A percentile compares a stretch with the other conserved stretches of the same genome.
phyloP scores from a whole-genome alignment of 202 grass and related monocot species.

The Hordeum pubiflorum region DNA sequence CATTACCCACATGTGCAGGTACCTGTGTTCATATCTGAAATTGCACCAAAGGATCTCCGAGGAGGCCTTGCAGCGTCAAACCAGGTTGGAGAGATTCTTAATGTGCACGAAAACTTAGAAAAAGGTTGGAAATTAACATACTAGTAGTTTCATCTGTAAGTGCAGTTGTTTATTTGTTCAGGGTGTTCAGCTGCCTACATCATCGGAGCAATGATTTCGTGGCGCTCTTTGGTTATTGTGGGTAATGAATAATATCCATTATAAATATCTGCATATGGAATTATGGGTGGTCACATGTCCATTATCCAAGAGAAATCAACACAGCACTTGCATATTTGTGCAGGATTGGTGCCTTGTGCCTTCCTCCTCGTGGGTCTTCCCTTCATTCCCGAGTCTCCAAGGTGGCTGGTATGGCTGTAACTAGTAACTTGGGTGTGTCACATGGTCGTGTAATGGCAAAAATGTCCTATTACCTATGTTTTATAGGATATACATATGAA shows the following conservation, averaged over 20 bases:
- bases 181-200: slow-evolving; percentile 59
- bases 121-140: neutral
- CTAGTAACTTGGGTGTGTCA: neutral
- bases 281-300: neutral
- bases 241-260: slow-evolving; percentile 25
- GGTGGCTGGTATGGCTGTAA: slow-evolving; percentile 58
- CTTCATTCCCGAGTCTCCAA: slow-evolving; percentile 78
- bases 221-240: slow-evolving; percentile 58
- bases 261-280: neutral
- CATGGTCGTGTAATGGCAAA: neutral
- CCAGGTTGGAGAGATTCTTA: slow-evolving; percentile 35
- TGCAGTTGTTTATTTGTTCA: slow-evolving; percentile 56
- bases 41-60: slow-evolving; percentile 62
- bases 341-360: slow-evolving; percentile 60
- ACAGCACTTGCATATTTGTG: neutral
- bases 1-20: slow-evolving; percentile 32
- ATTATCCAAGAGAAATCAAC: slow-evolving; percentile 1
- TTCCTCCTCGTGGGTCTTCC: slow-evolving; percentile 53
- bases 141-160: neutral
- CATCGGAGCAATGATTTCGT: slow-evolving; percentile 55
- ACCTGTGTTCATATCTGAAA: slow-evolving; percentile 79
- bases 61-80: slow-evolving; percentile 67
- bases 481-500: neutral
- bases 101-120: neutral
- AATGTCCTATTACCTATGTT: too few relatives aligned